Conservation (phyloP, 2,329 filamentous ascomycete genomes). For the Neurospora sp. region DNA sequence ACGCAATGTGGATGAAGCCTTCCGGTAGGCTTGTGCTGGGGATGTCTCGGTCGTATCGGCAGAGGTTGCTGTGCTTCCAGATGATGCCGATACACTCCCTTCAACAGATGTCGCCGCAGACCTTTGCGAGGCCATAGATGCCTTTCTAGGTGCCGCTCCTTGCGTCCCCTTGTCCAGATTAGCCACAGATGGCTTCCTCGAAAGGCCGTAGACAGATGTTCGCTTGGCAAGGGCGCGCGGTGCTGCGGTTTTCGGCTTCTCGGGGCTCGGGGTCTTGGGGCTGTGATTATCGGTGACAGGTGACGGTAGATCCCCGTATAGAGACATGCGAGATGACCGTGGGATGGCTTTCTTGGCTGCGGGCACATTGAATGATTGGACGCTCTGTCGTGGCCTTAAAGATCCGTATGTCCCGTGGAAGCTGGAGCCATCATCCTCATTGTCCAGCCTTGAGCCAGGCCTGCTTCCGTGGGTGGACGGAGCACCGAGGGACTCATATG, state of each 20-base stretch:
- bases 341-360: conserved; percentile 19
- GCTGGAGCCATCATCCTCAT: conserved; percentile 30
- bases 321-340: conserved; percentile 15
- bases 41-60: conserved; percentile 26
- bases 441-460: conserved; percentile 45
- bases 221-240: conserved; percentile 38
- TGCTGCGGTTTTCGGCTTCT: conserved; percentile 36
- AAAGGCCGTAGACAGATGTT: conserved; percentile 42
- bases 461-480: conserved; percentile 42
- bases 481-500: conserved; percentile 45
- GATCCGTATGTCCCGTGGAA: conserved; percentile 36
- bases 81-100: conserved; percentile 26
- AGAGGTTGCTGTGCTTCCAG: conserved; percentile 25
- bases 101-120: conserved; percentile 30
- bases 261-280: conserved; percentile 30
- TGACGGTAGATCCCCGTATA: conserved; percentile 25
- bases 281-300: conserved; percentile 21
- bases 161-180: conserved; percentile 25
- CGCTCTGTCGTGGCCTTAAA: conserved; percentile 23
- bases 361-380: conserved; percentile 27
- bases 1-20: conserved; percentile 71
- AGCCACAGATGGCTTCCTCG: conserved; percentile 44
- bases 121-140: conserved; percentile 28
- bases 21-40: conserved; percentile 30
- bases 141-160: conserved; percentile 26